Evolutionary conservation across 768 basidiomycete species (phyloP), one percentile per base, ranked within the genome.

Genomic region (Gloeopeniophorella convolvens): DNA sequence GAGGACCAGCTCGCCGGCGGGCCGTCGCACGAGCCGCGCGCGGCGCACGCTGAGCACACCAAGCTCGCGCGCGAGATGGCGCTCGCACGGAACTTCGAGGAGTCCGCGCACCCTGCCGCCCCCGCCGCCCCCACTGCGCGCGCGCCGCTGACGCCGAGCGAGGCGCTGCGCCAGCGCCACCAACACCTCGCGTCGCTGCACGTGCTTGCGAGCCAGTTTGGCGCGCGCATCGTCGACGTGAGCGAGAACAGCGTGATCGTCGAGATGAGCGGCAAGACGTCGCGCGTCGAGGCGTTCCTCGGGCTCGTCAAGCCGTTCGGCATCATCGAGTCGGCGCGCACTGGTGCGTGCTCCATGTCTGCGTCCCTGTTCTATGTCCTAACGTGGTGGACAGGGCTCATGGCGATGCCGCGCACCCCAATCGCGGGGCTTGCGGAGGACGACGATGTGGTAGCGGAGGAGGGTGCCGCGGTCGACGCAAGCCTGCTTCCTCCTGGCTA

Each of bases 401-500:
- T 99, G 95, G 94, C 89, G 5, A 96, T 99, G 89, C 96, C 96
- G 4, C 80, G 96, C 54, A 96, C 96, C 5, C 94, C 95, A 2
- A 87, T 98, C 61, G 65, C 78, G 13, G 70, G 74, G 45, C 66
- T 72, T 21, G 61, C 67, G 1, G 81, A 82, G 5, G 81, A 82
- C 5, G 81, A 80, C 12, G 84, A 60, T 5, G 65, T 64, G 4
- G 24, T 6, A n/a, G 67, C 70, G 21, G 78, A 75, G 20, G 80
- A 76, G 40, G 66, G 62, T 20, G 82, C 73, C 37, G 69, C 69
- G n/a, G 76, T 99, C 35, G 96, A 99, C 64, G 85, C 91, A 5
- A 92, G 85, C 60, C 72, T 96, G 34, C 82, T 99, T 3, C 96
- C 96, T 51, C 96, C 95, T 16, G 96, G 96, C 65, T 99, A 74